Conservation (phyloP, 345 rosid genomes). For the Euphorbia pulcherrima region DNA sequence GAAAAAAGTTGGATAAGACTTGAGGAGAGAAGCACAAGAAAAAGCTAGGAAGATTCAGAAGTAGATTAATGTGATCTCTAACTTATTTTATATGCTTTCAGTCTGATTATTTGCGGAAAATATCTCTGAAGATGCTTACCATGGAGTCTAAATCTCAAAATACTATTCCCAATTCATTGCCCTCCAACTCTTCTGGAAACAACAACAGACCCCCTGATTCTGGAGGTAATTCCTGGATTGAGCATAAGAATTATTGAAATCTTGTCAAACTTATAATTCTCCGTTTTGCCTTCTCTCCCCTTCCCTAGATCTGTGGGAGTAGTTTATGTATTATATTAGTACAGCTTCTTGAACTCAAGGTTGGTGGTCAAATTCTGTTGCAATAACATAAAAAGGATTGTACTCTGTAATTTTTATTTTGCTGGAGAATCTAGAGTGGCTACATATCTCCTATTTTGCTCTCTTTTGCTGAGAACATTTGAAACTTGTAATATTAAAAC, state of each 20-base stretch:
- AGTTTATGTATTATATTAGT: no score
- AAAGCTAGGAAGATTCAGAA: neutral
- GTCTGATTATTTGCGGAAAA: constrained; percentile 78
- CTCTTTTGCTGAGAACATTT: no score
- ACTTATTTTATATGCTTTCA: constrained; percentile 23
- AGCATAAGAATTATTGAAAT: constrained; percentile 6
- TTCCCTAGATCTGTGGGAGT: neutral
- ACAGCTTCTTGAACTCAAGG: neutral
- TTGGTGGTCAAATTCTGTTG: neutral
- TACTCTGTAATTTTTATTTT: neutral
- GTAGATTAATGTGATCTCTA: neutral
- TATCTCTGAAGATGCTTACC: constrained; percentile 88
- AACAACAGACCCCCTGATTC: constrained; percentile 49
- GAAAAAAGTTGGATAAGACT: no score
- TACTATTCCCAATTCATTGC: constrained; percentile 39
- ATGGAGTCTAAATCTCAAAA: constrained; percentile 74
- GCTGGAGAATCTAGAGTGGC: neutral
- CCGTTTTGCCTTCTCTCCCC: neutral
- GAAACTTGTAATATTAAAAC: neutral
- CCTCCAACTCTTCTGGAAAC: constrained; percentile 38
- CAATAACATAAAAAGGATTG: neutral
- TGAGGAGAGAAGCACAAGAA: neutral
- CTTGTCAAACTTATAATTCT: no score
- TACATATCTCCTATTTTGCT: neutral
- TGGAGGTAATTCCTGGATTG: constrained; percentile 11